Base-by-base conservation (phyloP, 495 filamentous ascomycete genomes). In the Rhizodiscina lignyota region DNA sequence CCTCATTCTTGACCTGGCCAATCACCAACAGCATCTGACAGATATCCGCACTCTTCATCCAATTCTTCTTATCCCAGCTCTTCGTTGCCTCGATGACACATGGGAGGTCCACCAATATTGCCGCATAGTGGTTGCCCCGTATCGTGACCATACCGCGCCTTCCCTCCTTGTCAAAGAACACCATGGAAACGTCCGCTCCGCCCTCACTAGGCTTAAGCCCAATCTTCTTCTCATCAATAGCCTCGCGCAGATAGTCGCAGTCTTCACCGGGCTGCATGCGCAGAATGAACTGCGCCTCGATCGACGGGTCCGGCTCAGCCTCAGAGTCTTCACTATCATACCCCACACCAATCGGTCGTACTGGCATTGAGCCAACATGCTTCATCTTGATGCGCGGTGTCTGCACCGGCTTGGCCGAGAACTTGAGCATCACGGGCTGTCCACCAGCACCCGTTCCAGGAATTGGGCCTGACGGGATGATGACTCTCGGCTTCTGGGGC, bases 321-420 rank as follows among this genome's bases (percentile, higher is more conserved):
- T 96, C 89, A 15, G 82, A 85, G 2, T 85, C 82, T 54, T 96
- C 89, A n/a, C 83, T 92, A 52, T 97, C 89, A 55, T 96, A 97
- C 5, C 85, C 91, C 16, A 89, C 82, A 12, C 86, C 89, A 1
- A 59, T 52, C 1, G 72, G 71, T 33, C 81, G 66, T 17, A 58
- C 59, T 0, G 79, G 73, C 0, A 70, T 63, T 29, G 75, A 74
- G 0, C 71, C 68, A 45, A 72, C 72, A 33, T 61, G 57, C 41
- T 68, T 68, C 39, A 70, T 61, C n/a, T 63, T 60, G 21, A 74
- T 41, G 0, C 51, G 55, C 3, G 58, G 56, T n/a, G n/a, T n/a
- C n/a, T n/a, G n/a, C n/a, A n/a, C n/a, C n/a, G n/a, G n/a, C n/a
- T n/a, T n/a, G n/a, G n/a, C n/a, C n/a, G n/a, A n/a, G n/a, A n/a